Evolutionary conservation across 345 rosid species (phyloP).

Genomic region (Sisymbrium irio): DNA sequence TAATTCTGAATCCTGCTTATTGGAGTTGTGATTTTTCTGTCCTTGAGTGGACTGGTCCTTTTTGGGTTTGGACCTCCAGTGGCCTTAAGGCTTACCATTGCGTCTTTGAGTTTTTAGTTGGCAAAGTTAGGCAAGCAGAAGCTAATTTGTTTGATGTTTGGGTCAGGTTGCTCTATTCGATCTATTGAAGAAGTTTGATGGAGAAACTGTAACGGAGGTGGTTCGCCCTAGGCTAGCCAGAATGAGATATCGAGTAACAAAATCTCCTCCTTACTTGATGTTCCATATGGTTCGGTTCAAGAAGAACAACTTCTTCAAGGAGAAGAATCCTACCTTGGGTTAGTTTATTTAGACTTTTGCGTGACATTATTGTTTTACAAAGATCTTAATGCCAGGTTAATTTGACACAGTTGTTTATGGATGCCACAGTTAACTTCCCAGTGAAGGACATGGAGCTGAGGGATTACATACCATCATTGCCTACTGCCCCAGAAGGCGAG

Average conservation of each 20-base stretch:
- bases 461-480: constrained; percentile 90
- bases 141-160: constrained; percentile 21
- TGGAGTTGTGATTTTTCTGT: not conserved
- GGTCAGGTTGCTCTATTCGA: constrained; percentile 83
- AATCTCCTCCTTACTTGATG: constrained; percentile 73
- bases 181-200: constrained; percentile 92
- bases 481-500: constrained; percentile 56
- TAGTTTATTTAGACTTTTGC: constrained; percentile 8
- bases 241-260: constrained; percentile 78
- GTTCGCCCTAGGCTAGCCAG: constrained; percentile 84
- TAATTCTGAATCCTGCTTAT: not conserved
- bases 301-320: constrained; percentile 88
- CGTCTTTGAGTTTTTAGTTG: not conserved
- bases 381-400: not conserved
- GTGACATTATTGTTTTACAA: not conserved
- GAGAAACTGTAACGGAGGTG: constrained; percentile 82
- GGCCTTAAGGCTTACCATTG: not conserved
- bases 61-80: not conserved
- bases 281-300: constrained; percentile 96
- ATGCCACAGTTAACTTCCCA: constrained; percentile 83
- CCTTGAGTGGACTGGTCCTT: not conserved
- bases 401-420: not conserved
- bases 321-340: constrained; percentile 97
- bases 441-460: constrained; percentile 71
- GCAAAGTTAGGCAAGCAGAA: not conserved